phyloP scores from a whole-genome alignment of 148 eudicot genomes.

The Arbutus unedo region DNA sequence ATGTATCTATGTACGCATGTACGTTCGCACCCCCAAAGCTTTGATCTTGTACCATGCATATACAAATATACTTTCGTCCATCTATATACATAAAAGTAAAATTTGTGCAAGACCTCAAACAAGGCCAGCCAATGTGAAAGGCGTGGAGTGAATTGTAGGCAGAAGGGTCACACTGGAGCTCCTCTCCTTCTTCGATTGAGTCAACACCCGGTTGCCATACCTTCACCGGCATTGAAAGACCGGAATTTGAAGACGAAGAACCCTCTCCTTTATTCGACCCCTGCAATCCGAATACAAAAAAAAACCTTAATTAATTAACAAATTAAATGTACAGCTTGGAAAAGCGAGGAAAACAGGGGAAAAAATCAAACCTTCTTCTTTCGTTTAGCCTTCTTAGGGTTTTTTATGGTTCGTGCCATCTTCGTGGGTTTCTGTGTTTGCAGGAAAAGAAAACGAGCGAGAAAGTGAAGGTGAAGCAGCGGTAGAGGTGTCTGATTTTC shows the following conservation, averaged over 20 bases:
- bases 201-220: slow-evolving; percentile 97
- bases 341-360: neutral
- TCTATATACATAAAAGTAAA: neutral
- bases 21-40: neutral
- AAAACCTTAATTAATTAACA: neutral
- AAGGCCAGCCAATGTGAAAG: slow-evolving; percentile 93
- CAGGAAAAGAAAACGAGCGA: neutral
- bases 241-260: slow-evolving; percentile 39
- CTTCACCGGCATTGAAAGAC: slow-evolving; percentile 45
- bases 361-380: slow-evolving; percentile 48
- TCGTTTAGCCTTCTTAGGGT: slow-evolving; percentile 59
- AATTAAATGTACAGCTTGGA: neutral
- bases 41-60: too few species aligned
- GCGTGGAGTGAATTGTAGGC: slow-evolving; percentile 93
- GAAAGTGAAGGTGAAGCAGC: neutral
- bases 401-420: slow-evolving; percentile 76
- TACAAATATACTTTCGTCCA: neutral
- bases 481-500: neutral
- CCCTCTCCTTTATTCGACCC: slow-evolving; percentile 53
- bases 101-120: slow-evolving; percentile 55
- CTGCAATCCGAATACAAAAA: slow-evolving; percentile 22
- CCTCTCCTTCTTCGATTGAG: slow-evolving; percentile 76
- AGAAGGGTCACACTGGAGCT: slow-evolving; percentile 83
- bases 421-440: slow-evolving; percentile 6
- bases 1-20: neutral